Evolutionary conservation across 2,329 filamentous ascomycete species (phyloP).

Genomic region (Verticillium klebahnii): DNA sequence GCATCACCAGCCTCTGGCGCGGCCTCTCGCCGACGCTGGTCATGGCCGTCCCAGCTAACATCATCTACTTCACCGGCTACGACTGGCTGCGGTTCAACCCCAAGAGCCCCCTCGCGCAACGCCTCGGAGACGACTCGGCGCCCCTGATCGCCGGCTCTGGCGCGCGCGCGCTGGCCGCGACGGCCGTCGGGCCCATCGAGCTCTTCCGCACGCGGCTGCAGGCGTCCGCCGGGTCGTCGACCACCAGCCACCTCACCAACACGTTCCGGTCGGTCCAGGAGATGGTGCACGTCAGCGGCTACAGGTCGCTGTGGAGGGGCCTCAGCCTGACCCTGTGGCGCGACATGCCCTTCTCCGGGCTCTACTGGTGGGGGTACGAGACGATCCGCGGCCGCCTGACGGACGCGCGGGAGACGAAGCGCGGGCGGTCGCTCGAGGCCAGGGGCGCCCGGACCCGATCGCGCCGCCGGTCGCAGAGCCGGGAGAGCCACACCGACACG

Average conservation of each 20-base stretch:
- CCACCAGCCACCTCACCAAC: constrained; percentile 68
- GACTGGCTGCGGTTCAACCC: constrained; percentile 81
- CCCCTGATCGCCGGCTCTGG: constrained; percentile 75
- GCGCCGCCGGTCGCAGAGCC: constrained; percentile 53
- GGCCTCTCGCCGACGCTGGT: constrained; percentile 89
- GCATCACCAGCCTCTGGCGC: constrained; percentile 80
- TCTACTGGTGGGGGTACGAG: constrained; percentile 99
- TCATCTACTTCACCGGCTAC: constrained; percentile 98
- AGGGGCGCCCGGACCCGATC: constrained; percentile 34
- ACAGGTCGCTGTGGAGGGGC: constrained; percentile 83
- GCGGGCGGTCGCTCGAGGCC: constrained; percentile 34
- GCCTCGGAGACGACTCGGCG: constrained; percentile 64
- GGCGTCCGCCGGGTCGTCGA: constrained; percentile 57
- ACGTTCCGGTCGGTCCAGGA: constrained; percentile 71
- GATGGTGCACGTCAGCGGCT: constrained; percentile 75
- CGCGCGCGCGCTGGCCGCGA: constrained; percentile 75
- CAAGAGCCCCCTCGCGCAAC: constrained; percentile 63
- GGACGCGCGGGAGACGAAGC: constrained; percentile 56
- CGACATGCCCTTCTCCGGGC: constrained; percentile 92
- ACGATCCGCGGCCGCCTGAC: constrained; percentile 67
- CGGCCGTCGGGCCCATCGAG: constrained; percentile 84
- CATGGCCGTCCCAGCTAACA: constrained; percentile 93
- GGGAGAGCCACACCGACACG: constrained; percentile 69
- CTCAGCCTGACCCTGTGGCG: constrained; percentile 90
- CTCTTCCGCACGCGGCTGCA: constrained; percentile 92